These are phyloP conservation scores for Dianthus caryophyllus DNA, from an alignment of 148 eudicot genomes.

Conservation along the genomic window DNA sequence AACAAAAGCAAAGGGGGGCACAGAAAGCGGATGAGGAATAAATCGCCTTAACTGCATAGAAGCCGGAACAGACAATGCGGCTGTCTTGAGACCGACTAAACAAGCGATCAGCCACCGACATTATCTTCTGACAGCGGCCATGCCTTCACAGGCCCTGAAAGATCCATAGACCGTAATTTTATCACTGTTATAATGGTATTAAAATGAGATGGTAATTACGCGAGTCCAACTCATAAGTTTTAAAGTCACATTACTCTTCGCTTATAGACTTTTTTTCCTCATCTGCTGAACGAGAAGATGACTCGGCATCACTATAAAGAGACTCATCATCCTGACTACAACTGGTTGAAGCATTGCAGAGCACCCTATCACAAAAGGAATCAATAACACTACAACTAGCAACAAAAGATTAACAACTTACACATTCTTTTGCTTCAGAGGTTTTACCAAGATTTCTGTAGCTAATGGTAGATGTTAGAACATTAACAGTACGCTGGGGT, in stretches of 20 bases:
- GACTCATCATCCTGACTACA: slow-evolving; percentile 24
- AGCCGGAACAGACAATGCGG: slow-evolving; percentile 24
- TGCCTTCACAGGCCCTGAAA: slow-evolving; percentile 45
- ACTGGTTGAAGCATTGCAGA: slow-evolving; percentile 27
- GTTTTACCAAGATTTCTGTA: slow-evolving; percentile 23
- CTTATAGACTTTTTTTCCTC: slow-evolving; percentile 26
- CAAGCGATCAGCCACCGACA: slow-evolving; percentile 27
- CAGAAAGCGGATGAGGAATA: background rate
- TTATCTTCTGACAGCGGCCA: slow-evolving; percentile 37
- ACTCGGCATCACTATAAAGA: slow-evolving; percentile 51
- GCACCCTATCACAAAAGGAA: slow-evolving; percentile 25
- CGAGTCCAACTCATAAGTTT: slow-evolving; percentile 41
- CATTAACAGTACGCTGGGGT: slow-evolving; percentile 4
- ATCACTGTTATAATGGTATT: slow-evolving; percentile 29
- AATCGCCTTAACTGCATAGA: slow-evolving; percentile 21
- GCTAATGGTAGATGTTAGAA: slow-evolving; percentile 30
- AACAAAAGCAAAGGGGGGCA: background rate
- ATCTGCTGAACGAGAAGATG: slow-evolving; percentile 24
- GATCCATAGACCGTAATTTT: background rate
- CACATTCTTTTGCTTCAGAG: slow-evolving; percentile 34
- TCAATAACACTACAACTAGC: slow-evolving; percentile 52
- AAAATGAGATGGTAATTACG: slow-evolving; percentile 46
- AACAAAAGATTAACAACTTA: slow-evolving; percentile 40
- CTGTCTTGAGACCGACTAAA: slow-evolving; percentile 28
- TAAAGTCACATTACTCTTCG: slow-evolving; percentile 32